A percentile compares a stretch with the other conserved stretches of the same genome.
phyloP scores from a whole-genome alignment of 768 basidiomycete species.

The Leccinum uliginosum region DNA sequence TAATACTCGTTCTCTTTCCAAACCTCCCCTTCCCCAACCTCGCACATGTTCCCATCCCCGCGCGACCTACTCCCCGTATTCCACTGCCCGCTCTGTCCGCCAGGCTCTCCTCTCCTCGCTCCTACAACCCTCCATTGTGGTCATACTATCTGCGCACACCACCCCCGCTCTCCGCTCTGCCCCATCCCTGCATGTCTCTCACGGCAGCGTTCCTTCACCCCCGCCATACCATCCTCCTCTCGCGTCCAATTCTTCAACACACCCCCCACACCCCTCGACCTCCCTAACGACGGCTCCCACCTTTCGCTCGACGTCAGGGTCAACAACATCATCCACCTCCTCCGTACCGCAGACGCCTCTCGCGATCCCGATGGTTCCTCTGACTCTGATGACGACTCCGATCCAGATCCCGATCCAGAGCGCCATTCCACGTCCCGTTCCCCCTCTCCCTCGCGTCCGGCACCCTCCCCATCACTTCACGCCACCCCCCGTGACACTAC shows the following conservation, averaged over 20 bases:
- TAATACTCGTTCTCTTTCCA: slow-evolving; percentile 1
- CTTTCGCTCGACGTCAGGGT: slow-evolving; percentile 50
- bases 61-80: slow-evolving; percentile 38
- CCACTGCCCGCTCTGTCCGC: slow-evolving; percentile 51
- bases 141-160: slow-evolving; percentile 71
- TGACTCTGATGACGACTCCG: slow-evolving; percentile 29
- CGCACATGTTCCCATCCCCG: slow-evolving; percentile 20
- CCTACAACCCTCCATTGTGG: slow-evolving; percentile 74
- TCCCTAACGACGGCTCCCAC: background rate
- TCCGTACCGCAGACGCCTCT: slow-evolving; percentile 21
- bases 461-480: slow-evolving; percentile 20
- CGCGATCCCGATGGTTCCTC: slow-evolving; percentile 12
- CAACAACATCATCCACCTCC: slow-evolving; percentile 48
- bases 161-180: slow-evolving; percentile 35
- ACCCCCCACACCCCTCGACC: slow-evolving; percentile 21
- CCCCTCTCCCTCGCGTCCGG: slow-evolving; percentile 1
- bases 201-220: slow-evolving; percentile 14
- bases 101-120: slow-evolving; percentile 32
- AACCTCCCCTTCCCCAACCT: background rate
- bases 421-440: slow-evolving; percentile 16
- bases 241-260: slow-evolving; percentile 34
- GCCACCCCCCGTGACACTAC: slow-evolving; percentile 26
- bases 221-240: slow-evolving; percentile 41
- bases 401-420: slow-evolving; percentile 25
- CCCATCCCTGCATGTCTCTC: slow-evolving; percentile 34